These are phyloP conservation scores for Wickerhamomyces bisporus DNA, from an alignment of 805 yeast species.

Conservation along the genomic window DNA sequence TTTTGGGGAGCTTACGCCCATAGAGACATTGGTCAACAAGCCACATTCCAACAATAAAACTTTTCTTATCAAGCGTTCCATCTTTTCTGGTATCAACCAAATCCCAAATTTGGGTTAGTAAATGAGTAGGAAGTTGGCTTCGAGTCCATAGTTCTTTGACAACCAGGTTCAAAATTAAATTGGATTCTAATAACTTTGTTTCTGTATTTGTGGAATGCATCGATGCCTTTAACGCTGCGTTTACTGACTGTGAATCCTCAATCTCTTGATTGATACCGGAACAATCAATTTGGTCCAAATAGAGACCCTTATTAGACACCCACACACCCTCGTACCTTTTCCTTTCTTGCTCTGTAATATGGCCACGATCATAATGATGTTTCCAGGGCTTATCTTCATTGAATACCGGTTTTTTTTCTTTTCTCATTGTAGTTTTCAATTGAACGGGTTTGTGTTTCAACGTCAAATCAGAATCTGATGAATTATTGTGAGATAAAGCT, in stretches of 20 bases:
- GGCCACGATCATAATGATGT: conserved; percentile 57
- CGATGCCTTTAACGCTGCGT: conserved; percentile 23
- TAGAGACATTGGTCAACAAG: conserved; percentile 91
- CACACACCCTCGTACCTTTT: conserved; percentile 92
- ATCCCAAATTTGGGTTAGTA: conserved; percentile 60
- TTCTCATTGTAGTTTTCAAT: conserved; percentile 23
- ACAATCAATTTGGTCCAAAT: conserved; percentile 33
- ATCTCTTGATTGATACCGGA: conserved; percentile 10
- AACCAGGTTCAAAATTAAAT: conserved; percentile 38
- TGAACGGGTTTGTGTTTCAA: conserved; percentile 16
- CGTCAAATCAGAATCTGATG: background rate
- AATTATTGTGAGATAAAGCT: too few species aligned
- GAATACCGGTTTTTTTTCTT: conserved; percentile 38
- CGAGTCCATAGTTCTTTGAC: conserved; percentile 80
- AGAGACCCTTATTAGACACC: conserved; percentile 79
- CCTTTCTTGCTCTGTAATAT: conserved; percentile 58
- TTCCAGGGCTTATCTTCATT: conserved; percentile 95
- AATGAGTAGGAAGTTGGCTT: conserved; percentile 62
- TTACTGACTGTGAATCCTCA: conserved; percentile 20
- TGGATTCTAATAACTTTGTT: conserved; percentile 11
- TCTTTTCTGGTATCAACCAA: conserved; percentile 62
- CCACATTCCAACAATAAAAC: conserved; percentile 97
- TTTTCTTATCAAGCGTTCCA: conserved; percentile 72
- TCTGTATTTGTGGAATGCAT: conserved; percentile 23
- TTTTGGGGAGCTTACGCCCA: conserved; percentile 82